Evolutionary conservation across 176 grass and related monocot genomes (phyloP), one percentile per base, ranked within the genome.

Genomic region (Alloteropsis semialata): DNA sequence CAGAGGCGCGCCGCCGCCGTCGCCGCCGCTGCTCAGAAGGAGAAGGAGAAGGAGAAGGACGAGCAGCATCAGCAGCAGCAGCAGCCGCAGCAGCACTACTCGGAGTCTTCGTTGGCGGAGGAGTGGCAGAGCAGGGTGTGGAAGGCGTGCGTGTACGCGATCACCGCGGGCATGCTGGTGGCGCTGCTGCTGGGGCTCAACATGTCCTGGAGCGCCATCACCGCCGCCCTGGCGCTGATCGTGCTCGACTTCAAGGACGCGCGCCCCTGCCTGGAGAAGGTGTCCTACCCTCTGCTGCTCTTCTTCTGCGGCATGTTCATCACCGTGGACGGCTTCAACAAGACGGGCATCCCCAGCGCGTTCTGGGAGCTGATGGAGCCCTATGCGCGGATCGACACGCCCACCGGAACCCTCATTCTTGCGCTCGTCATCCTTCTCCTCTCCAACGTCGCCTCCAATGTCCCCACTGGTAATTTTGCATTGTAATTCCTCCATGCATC

Each of bases 291-390:
- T 10, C 75, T 98, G 65, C 27, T 98, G 59, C 78, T 98, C 44
- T 98, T 98, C 88, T 98, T 98, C 80, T 94, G 92, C 50, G 95
- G 95, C 2, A 97, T 97, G 95, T 97, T 97, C 91, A 94, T 97
- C 56, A 97, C 95, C 5, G 95, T 97, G 2, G 92, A 94, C 1
- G 95, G 95, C 15, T 97, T 97, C 83, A 97, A 97, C 56, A 94
- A 87, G 88, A 98, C 96, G 2, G 96, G 96, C 48, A 85, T 98
- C n/a, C 95, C 96, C 0, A 95, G 88, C 46, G 14, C 88, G 0
- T 91, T 98, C 42, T 98, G 96, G 96, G 90, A 98, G 12, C 63
- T 86, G 50, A 85, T 95, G 96, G 81, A 95, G 44, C 96, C 96
- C 3, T 87, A 95, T 15, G 88, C 96, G 0, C 87, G 87, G 48